Percentiles rank a stretch among this genome's conserved stretches.
Evolutionary conservation across 768 basidiomycete species (phyloP).

Genomic region (Kwoniella shandongensis): DNA sequence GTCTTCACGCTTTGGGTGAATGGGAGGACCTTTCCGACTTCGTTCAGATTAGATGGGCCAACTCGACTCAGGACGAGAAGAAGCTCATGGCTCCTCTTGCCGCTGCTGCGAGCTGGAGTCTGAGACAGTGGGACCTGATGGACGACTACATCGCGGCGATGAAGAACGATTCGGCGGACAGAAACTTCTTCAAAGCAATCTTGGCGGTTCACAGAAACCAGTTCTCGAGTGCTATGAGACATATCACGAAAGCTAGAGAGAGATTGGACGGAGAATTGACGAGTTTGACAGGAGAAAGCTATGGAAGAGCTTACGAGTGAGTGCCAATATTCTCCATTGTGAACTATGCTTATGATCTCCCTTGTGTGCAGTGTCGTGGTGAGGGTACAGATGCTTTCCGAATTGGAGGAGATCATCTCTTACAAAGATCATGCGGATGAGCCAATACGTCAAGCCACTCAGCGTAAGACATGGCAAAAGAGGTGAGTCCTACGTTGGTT

Average conservation of each 20-base stretch:
- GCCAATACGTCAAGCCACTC: conserved; percentile 82
- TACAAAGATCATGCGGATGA: conserved; percentile 95
- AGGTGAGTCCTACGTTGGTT: conserved; percentile 59
- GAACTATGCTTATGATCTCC: no score
- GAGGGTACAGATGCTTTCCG: conserved; percentile 96
- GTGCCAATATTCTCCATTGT: conserved; percentile 34
- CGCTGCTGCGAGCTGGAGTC: conserved; percentile 93
- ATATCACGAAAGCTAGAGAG: conserved; percentile 91
- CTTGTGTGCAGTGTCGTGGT: conserved; percentile 76
- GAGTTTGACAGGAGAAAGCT: conserved; percentile 89
- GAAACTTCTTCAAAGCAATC: conserved; percentile 94
- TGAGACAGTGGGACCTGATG: conserved; percentile 98
- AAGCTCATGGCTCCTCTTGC: conserved; percentile 94
- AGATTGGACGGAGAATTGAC: conserved; percentile 85
- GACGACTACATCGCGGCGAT: conserved; percentile 93
- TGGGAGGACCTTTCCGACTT: conserved; percentile 87
- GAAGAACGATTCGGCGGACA: conserved; percentile 87
- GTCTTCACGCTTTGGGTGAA: conserved; percentile 93
- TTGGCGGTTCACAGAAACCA: conserved; percentile 94
- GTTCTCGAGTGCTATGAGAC: conserved; percentile 81
- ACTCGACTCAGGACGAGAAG: conserved; percentile 76
- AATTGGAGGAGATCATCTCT: conserved; percentile 93
- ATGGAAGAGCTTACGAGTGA: conserved; percentile 95
- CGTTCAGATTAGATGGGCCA: conserved; percentile 84
- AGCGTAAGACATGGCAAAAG: conserved; percentile 97